Evolutionary conservation across 345 rosid genomes (phyloP).

Genomic region (Fremontodendron californicum): DNA sequence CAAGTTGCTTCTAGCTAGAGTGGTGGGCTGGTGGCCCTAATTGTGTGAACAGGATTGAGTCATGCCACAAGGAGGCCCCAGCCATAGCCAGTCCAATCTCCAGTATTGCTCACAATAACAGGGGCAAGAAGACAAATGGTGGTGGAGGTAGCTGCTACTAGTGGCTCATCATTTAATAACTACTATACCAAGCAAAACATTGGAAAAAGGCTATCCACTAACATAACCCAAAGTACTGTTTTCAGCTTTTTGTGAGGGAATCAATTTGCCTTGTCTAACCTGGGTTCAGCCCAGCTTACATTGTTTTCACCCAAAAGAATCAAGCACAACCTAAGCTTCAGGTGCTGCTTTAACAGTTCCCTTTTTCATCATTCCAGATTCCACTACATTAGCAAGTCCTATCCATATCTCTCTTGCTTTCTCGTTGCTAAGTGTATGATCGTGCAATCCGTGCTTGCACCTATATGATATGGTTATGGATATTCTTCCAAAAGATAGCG

Average conservation of each 20-base stretch:
- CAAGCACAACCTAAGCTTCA: slow-evolving; percentile 18
- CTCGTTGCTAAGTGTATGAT: neutral
- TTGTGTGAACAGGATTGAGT: slow-evolving; percentile 15
- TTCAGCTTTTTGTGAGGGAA: slow-evolving; percentile 20
- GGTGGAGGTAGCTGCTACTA: slow-evolving; percentile 66
- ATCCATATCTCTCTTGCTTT: neutral
- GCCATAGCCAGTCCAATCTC: slow-evolving; percentile 24
- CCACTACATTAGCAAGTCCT: slow-evolving; percentile 1
- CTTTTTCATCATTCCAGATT: neutral
- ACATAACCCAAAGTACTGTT: slow-evolving; percentile 15
- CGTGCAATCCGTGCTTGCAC: neutral
- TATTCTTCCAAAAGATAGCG: neutral
- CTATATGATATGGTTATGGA: neutral
- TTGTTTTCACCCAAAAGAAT: slow-evolving; percentile 20
- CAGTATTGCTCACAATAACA: slow-evolving; percentile 29
- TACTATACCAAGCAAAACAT: slow-evolving; percentile 28
- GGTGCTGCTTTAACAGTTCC: slow-evolving; percentile 23
- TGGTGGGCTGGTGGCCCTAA: slow-evolving; percentile 23
- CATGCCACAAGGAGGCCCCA: slow-evolving; percentile 18
- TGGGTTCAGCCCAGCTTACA: slow-evolving; percentile 9
- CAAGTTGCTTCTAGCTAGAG: neutral
- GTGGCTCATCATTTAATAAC: slow-evolving; percentile 43
- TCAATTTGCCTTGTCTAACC: slow-evolving; percentile 14
- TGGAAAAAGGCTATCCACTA: slow-evolving; percentile 36
- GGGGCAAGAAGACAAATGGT: slow-evolving; percentile 48